phyloP scores from a whole-genome alignment of 345 rosid species.

The Eucalyptus cloeziana region DNA sequence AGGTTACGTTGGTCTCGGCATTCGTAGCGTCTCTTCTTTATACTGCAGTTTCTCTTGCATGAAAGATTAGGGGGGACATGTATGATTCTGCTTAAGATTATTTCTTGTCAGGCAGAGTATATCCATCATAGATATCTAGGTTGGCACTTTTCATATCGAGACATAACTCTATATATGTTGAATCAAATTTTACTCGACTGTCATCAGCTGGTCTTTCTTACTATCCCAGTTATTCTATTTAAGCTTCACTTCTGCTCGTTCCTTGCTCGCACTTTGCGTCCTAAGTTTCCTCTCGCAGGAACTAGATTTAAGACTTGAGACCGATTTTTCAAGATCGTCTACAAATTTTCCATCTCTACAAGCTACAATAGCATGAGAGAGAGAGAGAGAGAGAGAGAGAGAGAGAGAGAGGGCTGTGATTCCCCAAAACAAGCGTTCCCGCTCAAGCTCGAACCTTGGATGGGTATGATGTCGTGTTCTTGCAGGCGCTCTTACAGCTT shows the following conservation, averaged over 20 bases:
- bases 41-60: not conserved
- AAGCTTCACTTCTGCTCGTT: not conserved
- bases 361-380: not conserved
- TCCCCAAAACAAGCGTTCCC: not conserved
- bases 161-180: not conserved
- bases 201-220: not conserved
- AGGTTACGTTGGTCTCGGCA: constrained; percentile 8
- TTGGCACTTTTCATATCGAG: not conserved
- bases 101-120: not conserved
- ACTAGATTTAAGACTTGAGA: not conserved
- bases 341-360: not conserved
- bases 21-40: constrained; percentile 15
- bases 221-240: not conserved
- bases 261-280: not conserved
- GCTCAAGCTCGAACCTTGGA: not conserved
- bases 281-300: not conserved
- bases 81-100: not conserved
- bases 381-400: too few relatives aligned
- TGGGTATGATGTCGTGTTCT: not conserved
- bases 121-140: not conserved
- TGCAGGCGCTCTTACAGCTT: not conserved
- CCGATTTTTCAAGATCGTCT: not conserved
- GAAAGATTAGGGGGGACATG: not conserved
- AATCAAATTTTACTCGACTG: too few relatives aligned
- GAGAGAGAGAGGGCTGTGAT: not conserved